Base-by-base conservation (phyloP, 2,329 filamentous ascomycete species). In the Colletotrichum sp. region DNA sequence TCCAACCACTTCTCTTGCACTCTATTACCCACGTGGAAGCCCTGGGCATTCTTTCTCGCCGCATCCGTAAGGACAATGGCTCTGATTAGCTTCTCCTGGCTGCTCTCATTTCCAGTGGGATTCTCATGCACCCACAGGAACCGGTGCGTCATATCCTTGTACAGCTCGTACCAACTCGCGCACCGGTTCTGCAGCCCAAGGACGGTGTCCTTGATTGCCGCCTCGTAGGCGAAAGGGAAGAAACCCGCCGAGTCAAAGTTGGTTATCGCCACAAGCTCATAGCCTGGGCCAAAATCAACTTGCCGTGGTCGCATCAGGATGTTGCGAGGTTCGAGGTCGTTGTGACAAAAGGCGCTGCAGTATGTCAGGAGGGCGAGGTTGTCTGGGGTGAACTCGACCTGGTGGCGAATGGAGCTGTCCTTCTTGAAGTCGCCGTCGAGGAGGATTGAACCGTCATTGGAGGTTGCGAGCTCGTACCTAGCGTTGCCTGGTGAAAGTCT, bases 301-400 rank as follows among this genome's bases (percentile, higher is more conserved):
- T 48, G 38, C 18, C 38, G 38, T 6, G 38, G 38, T 48, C 18
- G 38, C 38, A 48, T 36, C 2, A 69, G 57, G 9, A 76, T 58
- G 8, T 76, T 73, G 8, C 26, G 43, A 24, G 74, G 70, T 7
- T 76, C 70, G 15, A 76, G n/a, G 32, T 74, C 36, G 43, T 76
- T 73, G 36, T 76, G 74, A 7, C 74, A 74, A 13, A 76, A 13
- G 3, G n/a, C 64, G 9, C 52, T 30, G 30, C 15, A 32, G 1
- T 69, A 7, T 7, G 16, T n/a, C 1, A 76, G 57, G 12, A 65
- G 6, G 1, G 38, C 34, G 10, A 76, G 64, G 34, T 76, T 26
- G 3, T 72, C 58, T 2, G 36, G 34, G 2, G 70, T 38, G 58
- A 76, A 76, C 21, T 30, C n/a, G 18, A 74, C 36, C 4, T 18